Conservation (phyloP, 441 rosid species). For the Viola pubescens region DNA sequence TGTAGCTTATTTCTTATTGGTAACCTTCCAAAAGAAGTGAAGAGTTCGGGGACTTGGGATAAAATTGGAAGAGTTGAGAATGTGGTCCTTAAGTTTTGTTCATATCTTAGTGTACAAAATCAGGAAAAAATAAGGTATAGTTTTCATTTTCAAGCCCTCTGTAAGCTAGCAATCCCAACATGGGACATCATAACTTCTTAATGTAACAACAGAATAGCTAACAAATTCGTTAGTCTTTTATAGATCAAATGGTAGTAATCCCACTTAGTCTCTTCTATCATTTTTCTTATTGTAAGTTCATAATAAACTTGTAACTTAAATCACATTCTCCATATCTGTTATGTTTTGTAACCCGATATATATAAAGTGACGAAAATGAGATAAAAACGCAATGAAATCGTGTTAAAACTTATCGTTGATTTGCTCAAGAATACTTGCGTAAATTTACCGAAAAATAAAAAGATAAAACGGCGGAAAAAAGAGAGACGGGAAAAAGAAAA, state of each 20-base stretch:
- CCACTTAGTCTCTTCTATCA: conserved; percentile 4
- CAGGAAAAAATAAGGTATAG: neutral
- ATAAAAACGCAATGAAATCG: too few relatives aligned
- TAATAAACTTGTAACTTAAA: too few relatives aligned
- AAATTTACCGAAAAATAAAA: neutral
- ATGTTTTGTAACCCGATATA: too few relatives aligned
- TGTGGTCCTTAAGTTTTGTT: neutral
- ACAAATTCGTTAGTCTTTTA: conserved; percentile 4
- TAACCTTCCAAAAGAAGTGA: conserved; percentile 64
- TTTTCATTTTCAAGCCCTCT: neutral
- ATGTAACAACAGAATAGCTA: neutral
- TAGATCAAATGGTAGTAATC: conserved; percentile 10
- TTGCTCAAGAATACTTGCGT: too few relatives aligned
- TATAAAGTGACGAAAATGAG: too few relatives aligned
- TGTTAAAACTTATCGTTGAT: too few relatives aligned
- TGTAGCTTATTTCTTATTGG: conserved; percentile 52
- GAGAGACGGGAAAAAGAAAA: neutral
- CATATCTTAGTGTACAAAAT: conserved; percentile 10
- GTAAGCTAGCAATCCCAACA: neutral
- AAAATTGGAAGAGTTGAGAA: too few relatives aligned
- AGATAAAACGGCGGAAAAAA: neutral
- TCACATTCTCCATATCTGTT: too few relatives aligned
- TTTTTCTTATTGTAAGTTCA: neutral
- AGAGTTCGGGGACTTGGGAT: conserved; percentile 7
- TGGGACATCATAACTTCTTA: neutral